Conservation (phyloP, 2,329 filamentous ascomycete species). For the Colletotrichum chrysophilum region DNA sequence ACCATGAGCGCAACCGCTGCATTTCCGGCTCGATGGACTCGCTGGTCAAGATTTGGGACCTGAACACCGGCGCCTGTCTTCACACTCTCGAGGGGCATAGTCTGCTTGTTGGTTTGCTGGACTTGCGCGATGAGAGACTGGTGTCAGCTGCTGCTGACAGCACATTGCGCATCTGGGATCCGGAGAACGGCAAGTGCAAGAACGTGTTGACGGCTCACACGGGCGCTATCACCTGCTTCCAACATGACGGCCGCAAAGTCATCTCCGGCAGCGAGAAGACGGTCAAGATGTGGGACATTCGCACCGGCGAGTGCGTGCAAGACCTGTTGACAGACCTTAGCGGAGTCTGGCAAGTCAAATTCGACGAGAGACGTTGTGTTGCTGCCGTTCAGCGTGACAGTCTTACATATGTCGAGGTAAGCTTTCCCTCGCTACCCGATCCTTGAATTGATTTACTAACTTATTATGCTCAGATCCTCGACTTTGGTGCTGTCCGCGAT, state of each 20-base stretch:
- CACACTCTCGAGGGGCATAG: conserved; percentile 93
- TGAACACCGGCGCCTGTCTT: conserved; percentile 83
- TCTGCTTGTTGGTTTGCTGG: conserved; percentile 88
- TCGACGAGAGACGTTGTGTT: conserved; percentile 93
- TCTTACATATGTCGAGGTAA: conserved; percentile 94
- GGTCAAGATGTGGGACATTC: conserved; percentile 98
- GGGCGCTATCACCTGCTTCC: conserved; percentile 97
- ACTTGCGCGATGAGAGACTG: conserved; percentile 86
- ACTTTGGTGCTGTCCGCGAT: conserved; percentile 94
- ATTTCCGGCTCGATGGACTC: conserved; percentile 99
- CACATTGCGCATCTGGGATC: conserved; percentile 96
- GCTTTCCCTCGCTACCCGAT: conserved; percentile 31
- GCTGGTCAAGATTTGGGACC: conserved; percentile 95
- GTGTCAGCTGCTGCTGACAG: conserved; percentile 96
- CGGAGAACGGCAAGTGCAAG: conserved; percentile 88
- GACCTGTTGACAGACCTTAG: conserved; percentile 92
- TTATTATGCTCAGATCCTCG: conserved; percentile 73
- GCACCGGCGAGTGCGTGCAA: conserved; percentile 88
- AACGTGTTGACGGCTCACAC: conserved; percentile 92
- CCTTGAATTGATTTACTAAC: neutral
- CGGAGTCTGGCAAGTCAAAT: conserved; percentile 99
- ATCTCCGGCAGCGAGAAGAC: conserved; percentile 96
- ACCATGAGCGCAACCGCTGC: conserved; percentile 89
- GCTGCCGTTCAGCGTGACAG: conserved; percentile 93
- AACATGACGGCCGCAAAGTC: conserved; percentile 95